These are phyloP conservation scores for Botryobasidium botryosum DNA, from an alignment of 768 basidiomycete genomes.

Conservation along the genomic window DNA sequence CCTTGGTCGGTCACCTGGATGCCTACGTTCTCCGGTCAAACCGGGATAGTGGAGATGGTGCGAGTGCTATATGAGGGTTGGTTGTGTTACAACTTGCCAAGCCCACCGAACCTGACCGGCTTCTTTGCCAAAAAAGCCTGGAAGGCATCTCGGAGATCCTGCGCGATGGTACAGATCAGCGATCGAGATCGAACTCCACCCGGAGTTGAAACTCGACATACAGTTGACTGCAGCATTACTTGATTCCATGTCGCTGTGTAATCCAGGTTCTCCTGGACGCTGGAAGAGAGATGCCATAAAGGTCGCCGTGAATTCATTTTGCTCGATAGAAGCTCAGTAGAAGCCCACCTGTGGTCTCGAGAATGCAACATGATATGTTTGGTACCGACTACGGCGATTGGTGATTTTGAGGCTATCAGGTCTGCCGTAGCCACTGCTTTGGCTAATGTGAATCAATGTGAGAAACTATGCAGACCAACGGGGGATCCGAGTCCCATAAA, in stretches of 20 bases:
- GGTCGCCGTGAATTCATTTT: slow-evolving; percentile 17
- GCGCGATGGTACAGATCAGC: background rate
- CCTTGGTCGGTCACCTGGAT: too few species aligned
- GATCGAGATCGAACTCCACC: background rate
- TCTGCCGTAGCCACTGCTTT: slow-evolving; percentile 51
- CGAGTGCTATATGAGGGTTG: too few species aligned
- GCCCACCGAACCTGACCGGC: too few species aligned
- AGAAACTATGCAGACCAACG: slow-evolving; percentile 14
- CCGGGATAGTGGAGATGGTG: too few species aligned
- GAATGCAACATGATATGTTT: slow-evolving; percentile 68
- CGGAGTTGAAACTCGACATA: slow-evolving; percentile 14
- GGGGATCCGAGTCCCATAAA: slow-evolving; percentile 16
- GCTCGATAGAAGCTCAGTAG: background rate
- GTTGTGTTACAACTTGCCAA: too few species aligned
- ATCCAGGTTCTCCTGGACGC: slow-evolving; percentile 32
- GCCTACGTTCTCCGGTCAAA: too few species aligned
- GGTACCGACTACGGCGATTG: slow-evolving; percentile 57
- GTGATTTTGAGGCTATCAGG: slow-evolving; percentile 56
- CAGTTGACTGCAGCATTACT: slow-evolving; percentile 33
- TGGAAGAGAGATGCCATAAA: slow-evolving; percentile 7
- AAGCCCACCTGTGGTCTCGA: slow-evolving; percentile 58
- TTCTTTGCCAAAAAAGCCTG: slow-evolving; percentile 13
- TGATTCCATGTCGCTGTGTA: slow-evolving; percentile 44
- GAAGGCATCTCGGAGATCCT: slow-evolving; percentile 17
- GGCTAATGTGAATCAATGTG: slow-evolving; percentile 6